Evolutionary conservation across 2,329 filamentous ascomycete species (phyloP).

Genomic region (Fusarium sp.): DNA sequence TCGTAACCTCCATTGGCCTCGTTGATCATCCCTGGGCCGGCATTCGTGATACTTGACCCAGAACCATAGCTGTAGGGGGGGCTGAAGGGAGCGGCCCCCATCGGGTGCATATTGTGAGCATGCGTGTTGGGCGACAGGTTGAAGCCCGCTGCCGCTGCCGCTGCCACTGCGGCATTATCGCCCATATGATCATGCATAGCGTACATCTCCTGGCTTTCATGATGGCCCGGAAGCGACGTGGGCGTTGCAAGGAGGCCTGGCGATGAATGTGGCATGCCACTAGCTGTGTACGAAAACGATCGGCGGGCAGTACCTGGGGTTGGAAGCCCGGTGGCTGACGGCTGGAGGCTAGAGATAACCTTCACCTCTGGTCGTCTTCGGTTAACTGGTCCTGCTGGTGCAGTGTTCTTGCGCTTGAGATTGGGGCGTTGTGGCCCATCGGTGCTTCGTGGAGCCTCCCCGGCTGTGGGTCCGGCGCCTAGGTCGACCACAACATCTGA

Average conservation of each 20-base stretch:
- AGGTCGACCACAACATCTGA: conserved; percentile 71
- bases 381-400: conserved; percentile 49
- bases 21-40: conserved; percentile 43
- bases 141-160: conserved; percentile 52
- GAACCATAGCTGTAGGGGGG: conserved; percentile 54
- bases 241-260: conserved; percentile 53
- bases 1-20: conserved; percentile 57
- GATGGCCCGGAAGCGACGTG: conserved; percentile 49
- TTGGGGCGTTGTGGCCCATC: conserved; percentile 48
- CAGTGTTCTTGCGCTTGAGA: conserved; percentile 61
- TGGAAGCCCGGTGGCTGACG: conserved; percentile 41
- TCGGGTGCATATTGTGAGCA: conserved; percentile 44
- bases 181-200: conserved; percentile 49
- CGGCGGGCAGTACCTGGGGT: conserved; percentile 50
- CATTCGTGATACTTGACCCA: conserved; percentile 44
- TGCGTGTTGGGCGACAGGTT: conserved; percentile 38
- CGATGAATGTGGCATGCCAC: conserved; percentile 51
- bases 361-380: conserved; percentile 53
- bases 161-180: conserved; percentile 49
- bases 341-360: conserved; percentile 45
- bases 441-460: conserved; percentile 54
- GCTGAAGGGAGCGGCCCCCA: conserved; percentile 51
- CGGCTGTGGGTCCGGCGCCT: conserved; percentile 64
- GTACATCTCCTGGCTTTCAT: conserved; percentile 47
- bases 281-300: conserved; percentile 49